A percentile compares a stretch with the other conserved stretches of the same genome.
Evolutionary conservation across 495 filamentous ascomycete genomes (phyloP).

Genomic region (Hapsidospora chrysogenum): DNA sequence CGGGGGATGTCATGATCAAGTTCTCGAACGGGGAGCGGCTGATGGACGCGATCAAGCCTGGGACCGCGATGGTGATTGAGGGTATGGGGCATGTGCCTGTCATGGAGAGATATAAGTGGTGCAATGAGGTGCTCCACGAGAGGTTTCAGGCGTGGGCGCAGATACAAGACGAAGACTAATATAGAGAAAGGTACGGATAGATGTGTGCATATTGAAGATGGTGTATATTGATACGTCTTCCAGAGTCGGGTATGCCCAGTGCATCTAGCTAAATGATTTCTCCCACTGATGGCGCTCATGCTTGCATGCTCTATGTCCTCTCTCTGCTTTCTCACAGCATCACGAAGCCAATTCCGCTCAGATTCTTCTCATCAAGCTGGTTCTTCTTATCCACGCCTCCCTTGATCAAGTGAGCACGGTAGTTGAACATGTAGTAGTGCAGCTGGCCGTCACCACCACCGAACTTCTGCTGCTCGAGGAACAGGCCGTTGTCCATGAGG

Average conservation of each 20-base stretch:
- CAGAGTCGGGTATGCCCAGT: no score
- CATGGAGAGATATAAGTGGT: conserved; percentile 44
- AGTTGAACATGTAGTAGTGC: conserved; percentile 96
- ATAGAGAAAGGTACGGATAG: background rate
- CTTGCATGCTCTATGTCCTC: background rate
- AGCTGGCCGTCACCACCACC: conserved; percentile 84
- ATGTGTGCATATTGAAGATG: background rate
- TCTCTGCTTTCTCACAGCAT: conserved; percentile 53
- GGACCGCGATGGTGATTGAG: conserved; percentile 34
- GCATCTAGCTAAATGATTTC: background rate
- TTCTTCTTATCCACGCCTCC: conserved; percentile 74
- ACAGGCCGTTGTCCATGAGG: conserved; percentile 80
- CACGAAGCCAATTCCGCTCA: conserved; percentile 81
- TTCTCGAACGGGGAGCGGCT: conserved; percentile 44
- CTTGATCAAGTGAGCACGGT: conserved; percentile 60
- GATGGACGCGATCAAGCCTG: conserved; percentile 34
- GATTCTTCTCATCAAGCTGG: conserved; percentile 48
- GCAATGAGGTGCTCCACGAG: conserved; percentile 39
- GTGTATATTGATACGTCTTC: background rate
- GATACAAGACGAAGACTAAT: background rate
- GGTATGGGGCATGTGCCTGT: conserved; percentile 53
- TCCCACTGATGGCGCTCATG: background rate
- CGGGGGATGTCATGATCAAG: conserved; percentile 56
- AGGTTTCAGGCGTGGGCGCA: conserved; percentile 12
- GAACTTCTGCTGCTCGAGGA: conserved; percentile 85